Evolutionary conservation across 495 filamentous ascomycete species (phyloP), one percentile per base, ranked within the genome.

Genomic region (Haplographium delicatum): DNA sequence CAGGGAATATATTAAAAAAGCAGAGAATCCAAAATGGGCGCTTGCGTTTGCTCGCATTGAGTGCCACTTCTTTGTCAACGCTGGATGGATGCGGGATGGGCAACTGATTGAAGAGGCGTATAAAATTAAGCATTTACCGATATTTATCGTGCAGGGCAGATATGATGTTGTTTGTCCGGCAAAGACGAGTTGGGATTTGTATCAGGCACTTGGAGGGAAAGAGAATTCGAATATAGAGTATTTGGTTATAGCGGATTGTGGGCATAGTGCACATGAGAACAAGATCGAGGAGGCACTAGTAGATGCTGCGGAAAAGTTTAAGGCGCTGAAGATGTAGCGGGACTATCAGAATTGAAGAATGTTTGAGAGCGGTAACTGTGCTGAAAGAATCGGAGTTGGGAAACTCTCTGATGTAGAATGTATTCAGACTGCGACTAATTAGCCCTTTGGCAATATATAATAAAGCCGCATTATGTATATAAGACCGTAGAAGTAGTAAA

Each of bases 161-260:
- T 71, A 73, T 44, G 72, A 75, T 47, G 40, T 72, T 8, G 58
- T 73, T 8, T 72, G 67, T 44, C 66, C 69, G 3, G 64, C 70
- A 5, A 55, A 63, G 40, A 65, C 64, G 5, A 69, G 68, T 11
- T 72, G 67, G 65, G 62, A 67, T 3, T 39, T 75, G 28, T 69
- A 72, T 34, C 62, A 71, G 30, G 63, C 57, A 3, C 54, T 70
- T 48, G 58, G 58, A 35, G 58, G 58, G 27, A 37, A 50, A 22
- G 26, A 44, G 10, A 57, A 57, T 28, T 58, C 62, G 5, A 57
- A 62, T 26, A 70, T 72, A 4, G 51, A 57, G 24, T 54, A 72
- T 44, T 62, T 62, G 41, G 68, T 62, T 50, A 51, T 69, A 44
- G 43, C 31, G 4, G 62, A 67, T 53, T 62, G 63, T 39, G 69